A percentile compares a stretch with the other conserved stretches of the same genome.
These are phyloP conservation scores for Prunus campanulata DNA, from an alignment of 306 rosid genomes.

Conservation along the genomic window DNA sequence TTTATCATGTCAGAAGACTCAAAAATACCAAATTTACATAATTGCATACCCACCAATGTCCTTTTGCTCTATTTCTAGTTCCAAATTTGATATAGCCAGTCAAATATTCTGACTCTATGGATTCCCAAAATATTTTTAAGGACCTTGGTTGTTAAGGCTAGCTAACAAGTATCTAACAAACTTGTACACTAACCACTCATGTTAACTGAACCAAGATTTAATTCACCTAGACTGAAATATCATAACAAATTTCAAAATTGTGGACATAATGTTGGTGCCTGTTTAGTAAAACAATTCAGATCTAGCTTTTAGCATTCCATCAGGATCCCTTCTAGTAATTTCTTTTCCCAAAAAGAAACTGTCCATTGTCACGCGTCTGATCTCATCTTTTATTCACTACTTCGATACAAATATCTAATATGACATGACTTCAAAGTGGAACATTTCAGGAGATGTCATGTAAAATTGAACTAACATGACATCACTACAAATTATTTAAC, in stretches of 20 bases:
- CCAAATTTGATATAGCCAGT: neutral
- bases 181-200: neutral
- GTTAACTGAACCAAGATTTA: neutral
- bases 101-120: neutral
- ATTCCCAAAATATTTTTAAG: neutral
- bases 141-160: neutral
- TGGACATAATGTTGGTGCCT: neutral
- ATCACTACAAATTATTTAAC: neutral
- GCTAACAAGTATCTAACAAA: neutral
- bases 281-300: neutral
- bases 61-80: neutral
- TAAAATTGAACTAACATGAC: too few species aligned
- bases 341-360: neutral
- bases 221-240: neutral
- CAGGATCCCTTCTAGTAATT: neutral
- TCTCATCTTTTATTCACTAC: neutral
- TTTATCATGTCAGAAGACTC: neutral
- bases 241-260: neutral
- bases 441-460: conserved; percentile 10
- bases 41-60: neutral
- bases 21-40: neutral
- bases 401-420: conserved; percentile 2
- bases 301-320: neutral
- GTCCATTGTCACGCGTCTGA: neutral
- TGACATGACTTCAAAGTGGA: conserved; percentile 14